A percentile compares a stretch with the other conserved stretches of the same genome.
These are phyloP conservation scores for Ceratobasidium sp. DNA, from an alignment of 1,284 basidiomycete species.

Conservation along the genomic window DNA sequence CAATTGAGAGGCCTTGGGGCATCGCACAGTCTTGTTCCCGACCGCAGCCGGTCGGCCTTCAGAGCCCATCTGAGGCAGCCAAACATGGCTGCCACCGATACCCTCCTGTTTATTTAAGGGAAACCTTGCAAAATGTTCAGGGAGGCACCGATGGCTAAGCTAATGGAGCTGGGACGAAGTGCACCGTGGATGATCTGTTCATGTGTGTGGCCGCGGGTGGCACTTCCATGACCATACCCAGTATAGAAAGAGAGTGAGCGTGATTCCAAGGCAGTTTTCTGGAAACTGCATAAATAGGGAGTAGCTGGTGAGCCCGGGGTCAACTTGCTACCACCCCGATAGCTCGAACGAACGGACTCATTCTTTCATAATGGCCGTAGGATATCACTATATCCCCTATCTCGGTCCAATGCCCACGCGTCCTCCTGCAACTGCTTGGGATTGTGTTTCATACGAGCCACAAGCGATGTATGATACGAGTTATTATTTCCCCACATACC, in stretches of 20 bases:
- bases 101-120: background rate
- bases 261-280: background rate
- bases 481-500: conserved; percentile 21
- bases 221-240: background rate
- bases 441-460: background rate
- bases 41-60: background rate
- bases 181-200: background rate
- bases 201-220: background rate
- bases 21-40: no score
- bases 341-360: background rate
- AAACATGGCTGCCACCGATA: background rate
- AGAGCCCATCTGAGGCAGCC: background rate
- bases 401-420: background rate
- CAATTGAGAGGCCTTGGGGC: no score
- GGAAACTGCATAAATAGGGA: background rate
- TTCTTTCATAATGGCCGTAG: background rate
- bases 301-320: background rate
- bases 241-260: background rate
- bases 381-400: background rate
- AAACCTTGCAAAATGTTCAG: background rate
- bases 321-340: background rate
- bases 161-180: background rate
- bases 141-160: background rate
- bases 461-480: background rate
- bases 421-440: background rate